Conservation (phyloP, 768 basidiomycete species). For the Suillus weaverae region DNA sequence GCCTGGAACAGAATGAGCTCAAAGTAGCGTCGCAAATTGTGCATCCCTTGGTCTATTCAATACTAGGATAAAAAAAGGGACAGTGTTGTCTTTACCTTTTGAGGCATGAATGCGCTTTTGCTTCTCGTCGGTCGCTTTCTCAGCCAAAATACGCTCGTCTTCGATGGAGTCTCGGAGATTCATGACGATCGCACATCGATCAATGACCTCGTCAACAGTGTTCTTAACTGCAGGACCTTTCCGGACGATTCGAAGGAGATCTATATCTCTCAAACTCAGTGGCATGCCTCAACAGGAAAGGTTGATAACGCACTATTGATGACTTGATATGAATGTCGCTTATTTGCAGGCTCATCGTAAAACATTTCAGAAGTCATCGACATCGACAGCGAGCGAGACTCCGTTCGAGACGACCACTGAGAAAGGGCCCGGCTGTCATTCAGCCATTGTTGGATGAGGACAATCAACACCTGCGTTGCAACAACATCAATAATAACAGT, state of each 20-base stretch:
- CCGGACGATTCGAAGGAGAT: slow-evolving; percentile 81
- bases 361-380: slow-evolving; percentile 35
- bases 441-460: slow-evolving; percentile 86
- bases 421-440: slow-evolving; percentile 34
- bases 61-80: background rate
- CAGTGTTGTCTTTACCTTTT: slow-evolving; percentile 51
- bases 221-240: slow-evolving; percentile 85
- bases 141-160: slow-evolving; percentile 71
- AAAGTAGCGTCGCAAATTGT: slow-evolving; percentile 83
- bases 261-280: slow-evolving; percentile 36
- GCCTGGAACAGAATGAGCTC: slow-evolving; percentile 87
- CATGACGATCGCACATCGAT: slow-evolving; percentile 78
- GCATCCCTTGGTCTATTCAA: slow-evolving; percentile 51
- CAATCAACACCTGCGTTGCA: slow-evolving; percentile 64
- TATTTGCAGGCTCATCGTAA: slow-evolving; percentile 26
- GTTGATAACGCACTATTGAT: slow-evolving; percentile 72
- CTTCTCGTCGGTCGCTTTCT: slow-evolving; percentile 71
- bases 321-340: slow-evolving; percentile 74
- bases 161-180: slow-evolving; percentile 92
- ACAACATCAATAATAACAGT: background rate
- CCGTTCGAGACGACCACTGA: slow-evolving; percentile 31
- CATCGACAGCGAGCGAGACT: slow-evolving; percentile 44
- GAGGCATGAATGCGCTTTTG: slow-evolving; percentile 67
- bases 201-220: slow-evolving; percentile 84
- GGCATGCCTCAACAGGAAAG: background rate